phyloP scores from a whole-genome alignment of 2,329 filamentous ascomycete species.

The Talaromyces sp. region DNA sequence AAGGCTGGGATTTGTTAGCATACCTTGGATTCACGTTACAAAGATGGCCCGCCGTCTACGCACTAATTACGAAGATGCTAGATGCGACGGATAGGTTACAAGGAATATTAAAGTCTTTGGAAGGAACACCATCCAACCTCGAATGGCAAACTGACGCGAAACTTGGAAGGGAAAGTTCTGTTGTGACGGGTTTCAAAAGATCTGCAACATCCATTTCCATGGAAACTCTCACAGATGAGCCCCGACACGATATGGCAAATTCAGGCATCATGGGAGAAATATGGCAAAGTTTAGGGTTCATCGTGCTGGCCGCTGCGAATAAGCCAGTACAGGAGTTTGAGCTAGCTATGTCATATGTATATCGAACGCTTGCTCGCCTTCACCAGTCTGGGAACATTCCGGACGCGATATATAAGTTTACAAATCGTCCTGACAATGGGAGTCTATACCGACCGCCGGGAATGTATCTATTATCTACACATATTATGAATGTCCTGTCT shows the following conservation, averaged over 20 bases:
- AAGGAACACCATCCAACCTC: conserved; percentile 26
- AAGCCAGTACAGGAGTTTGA: conserved; percentile 29
- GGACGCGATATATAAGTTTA: conserved; percentile 40
- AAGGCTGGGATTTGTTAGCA: conserved; percentile 33
- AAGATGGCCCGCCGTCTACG: conserved; percentile 39
- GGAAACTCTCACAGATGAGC: conserved; percentile 24
- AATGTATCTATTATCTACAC: conserved; percentile 39
- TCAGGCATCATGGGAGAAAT: conserved; percentile 32
- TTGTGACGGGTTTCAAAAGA: not conserved
- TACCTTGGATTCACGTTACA: conserved; percentile 37
- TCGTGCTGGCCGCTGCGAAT: conserved; percentile 41
- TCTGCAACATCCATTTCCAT: conserved; percentile 9
- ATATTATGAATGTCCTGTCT: conserved; percentile 45
- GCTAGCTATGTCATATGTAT: conserved; percentile 41
- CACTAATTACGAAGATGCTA: conserved; percentile 35
- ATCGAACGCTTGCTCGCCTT: conserved; percentile 41
- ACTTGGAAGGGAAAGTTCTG: not conserved
- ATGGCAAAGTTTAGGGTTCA: conserved; percentile 35
- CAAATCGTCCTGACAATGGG: conserved; percentile 24
- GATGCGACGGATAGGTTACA: conserved; percentile 30
- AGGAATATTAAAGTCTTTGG: conserved; percentile 15
- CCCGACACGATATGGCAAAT: conserved; percentile 22
- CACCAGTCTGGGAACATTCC: conserved; percentile 43
- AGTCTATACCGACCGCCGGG: conserved; percentile 38
- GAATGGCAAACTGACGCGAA: conserved; percentile 22